Evolutionary conservation across 1,284 basidiomycete genomes (phyloP), one percentile per base, ranked within the genome.

Genomic region (Volvariella surrecta): DNA sequence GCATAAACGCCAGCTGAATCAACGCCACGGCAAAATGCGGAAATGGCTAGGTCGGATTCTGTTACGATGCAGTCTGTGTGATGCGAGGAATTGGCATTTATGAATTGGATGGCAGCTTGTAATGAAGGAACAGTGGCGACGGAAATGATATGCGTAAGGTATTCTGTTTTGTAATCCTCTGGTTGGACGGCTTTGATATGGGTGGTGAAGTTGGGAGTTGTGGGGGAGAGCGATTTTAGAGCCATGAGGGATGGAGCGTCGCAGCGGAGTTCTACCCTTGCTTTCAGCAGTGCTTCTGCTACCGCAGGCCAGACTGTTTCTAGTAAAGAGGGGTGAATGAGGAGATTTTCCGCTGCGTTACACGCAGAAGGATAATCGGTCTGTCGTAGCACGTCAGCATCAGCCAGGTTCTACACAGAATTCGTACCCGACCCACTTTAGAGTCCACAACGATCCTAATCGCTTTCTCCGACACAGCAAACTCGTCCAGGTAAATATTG

Each of bases 51-150:
- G 10, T 79, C 70, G 41, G 78, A 73, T 60, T 95, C 88, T n/a
- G 93, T 92, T 34, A 99, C 74, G 59, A 99, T 97, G 40, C 74
- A 66, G 59, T 99, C 96, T 22, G 96, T 99, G 63, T 99, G 96
- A 56, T 96, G 91, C 1, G 91, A 95, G 0, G 88, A 90, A 60
- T 97, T 89, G 3, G 74, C 61, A 65, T 98, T 98, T 71, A 99
- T 96, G 68, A 92, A 91, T 44, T 72, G 54, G 48, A 98, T 87
- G 3, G 95, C 95, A 11, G 69, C 69, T 17, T 71, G 56, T 32
- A 95, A 72, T 3, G 80, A 84, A 18, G 81, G 69, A 15, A 94
- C 75, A 6, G 79, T 64, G 50, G 80, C 72, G 54, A 99, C 85
- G 19, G 93, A 89, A 39, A 96, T 70, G 16, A 78, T 86, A 39